phyloP scores from a whole-genome alignment of 306 rosid species.

The Rosa persica region DNA sequence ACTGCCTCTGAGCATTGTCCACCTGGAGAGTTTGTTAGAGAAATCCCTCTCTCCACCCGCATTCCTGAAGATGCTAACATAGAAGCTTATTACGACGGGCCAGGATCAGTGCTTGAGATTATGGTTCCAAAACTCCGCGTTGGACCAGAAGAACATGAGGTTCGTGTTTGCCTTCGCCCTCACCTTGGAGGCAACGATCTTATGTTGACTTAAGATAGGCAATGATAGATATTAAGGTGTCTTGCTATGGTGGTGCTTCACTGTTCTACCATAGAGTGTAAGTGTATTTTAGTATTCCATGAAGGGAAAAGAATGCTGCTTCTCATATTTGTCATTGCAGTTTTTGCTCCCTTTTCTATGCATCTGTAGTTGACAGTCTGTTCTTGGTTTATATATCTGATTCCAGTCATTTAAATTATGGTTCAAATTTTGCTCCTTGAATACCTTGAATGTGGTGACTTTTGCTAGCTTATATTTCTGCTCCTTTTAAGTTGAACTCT shows the following conservation, averaged over 20 bases:
- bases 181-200: constrained; percentile 82
- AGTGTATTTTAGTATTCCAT: constrained; percentile 14
- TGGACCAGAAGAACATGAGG: constrained; percentile 92
- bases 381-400: constrained; percentile 11
- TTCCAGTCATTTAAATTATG: constrained; percentile 6
- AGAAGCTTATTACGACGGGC: constrained; percentile 90
- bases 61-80: constrained; percentile 92
- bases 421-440: not conserved
- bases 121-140: constrained; percentile 82
- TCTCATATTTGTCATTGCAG: constrained; percentile 28
- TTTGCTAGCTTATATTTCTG: not conserved
- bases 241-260: constrained; percentile 30
- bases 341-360: constrained; percentile 29
- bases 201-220: constrained; percentile 60
- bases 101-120: constrained; percentile 89
- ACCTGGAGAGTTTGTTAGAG: constrained; percentile 88
- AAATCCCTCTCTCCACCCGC: constrained; percentile 74
- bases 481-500: not conserved
- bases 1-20: constrained; percentile 88
- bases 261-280: constrained; percentile 32
- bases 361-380: constrained; percentile 21
- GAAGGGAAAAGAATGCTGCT: constrained; percentile 21
- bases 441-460: not conserved
- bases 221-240: constrained; percentile 35
- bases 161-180: constrained; percentile 91